Evolutionary conservation across 495 filamentous ascomycete species (phyloP).

Genomic region (Poronia punctata): DNA sequence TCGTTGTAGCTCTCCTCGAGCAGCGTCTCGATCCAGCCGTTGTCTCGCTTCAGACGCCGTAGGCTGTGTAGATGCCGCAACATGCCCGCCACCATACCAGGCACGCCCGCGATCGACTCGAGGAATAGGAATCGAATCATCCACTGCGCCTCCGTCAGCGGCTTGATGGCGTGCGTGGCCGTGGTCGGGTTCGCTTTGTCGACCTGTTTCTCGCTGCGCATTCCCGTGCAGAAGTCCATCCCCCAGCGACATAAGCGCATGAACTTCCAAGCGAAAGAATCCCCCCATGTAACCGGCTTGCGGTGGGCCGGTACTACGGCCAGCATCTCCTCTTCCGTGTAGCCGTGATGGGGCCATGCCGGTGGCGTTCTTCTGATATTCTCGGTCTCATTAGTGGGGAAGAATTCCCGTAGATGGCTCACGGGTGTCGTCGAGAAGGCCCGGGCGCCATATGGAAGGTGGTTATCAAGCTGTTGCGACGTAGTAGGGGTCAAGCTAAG

Average conservation of each 20-base stretch:
- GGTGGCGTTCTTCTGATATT: constrained; percentile 44
- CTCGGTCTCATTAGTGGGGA: constrained; percentile 39
- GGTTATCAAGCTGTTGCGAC: constrained; percentile 4
- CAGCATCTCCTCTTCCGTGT: constrained; percentile 40
- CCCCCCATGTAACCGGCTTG: constrained; percentile 28
- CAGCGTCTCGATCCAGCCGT: constrained; percentile 96
- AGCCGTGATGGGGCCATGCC: constrained; percentile 65
- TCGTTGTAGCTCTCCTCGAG: constrained; percentile 95
- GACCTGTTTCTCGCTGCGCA: constrained; percentile 35
- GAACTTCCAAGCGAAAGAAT: constrained; percentile 42
- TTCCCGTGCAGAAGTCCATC: constrained; percentile 41
- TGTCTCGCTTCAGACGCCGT: constrained; percentile 79
- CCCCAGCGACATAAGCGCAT: constrained; percentile 34
- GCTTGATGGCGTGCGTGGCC: constrained; percentile 33
- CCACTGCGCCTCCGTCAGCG: constrained; percentile 44
- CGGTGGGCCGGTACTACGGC: constrained; percentile 35
- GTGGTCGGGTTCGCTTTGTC: constrained; percentile 42
- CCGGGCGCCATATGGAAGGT: constrained; percentile 10
- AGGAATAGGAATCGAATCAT: constrained; percentile 83
- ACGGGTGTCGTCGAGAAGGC: constrained; percentile 37
- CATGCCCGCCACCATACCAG: constrained; percentile 96
- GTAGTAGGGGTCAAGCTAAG: constrained; percentile 12
- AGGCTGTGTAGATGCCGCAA: constrained; percentile 79
- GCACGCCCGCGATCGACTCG: constrained; percentile 89
- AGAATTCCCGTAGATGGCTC: constrained; percentile 37